phyloP scores from a whole-genome alignment of 345 rosid species.

The Zanthoxylum bungeanum region DNA sequence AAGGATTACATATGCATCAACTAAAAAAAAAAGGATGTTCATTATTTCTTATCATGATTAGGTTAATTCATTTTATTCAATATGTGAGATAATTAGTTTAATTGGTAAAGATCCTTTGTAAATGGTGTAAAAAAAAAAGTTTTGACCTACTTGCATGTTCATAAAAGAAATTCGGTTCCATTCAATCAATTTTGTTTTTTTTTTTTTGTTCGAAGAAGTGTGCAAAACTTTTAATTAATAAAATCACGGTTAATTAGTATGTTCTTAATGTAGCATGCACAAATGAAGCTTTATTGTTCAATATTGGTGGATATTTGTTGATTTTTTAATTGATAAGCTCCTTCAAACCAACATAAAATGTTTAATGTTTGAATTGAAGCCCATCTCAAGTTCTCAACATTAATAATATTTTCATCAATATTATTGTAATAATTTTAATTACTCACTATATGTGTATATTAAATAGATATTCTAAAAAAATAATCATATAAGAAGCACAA shows the following conservation, averaged over 20 bases:
- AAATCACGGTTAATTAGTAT: neutral
- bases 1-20: neutral
- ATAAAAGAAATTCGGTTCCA: neutral
- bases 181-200: no score
- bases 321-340: neutral
- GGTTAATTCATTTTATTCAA: neutral
- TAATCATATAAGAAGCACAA: neutral
- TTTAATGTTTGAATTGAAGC: neutral
- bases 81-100: neutral
- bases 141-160: neutral
- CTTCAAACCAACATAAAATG: neutral
- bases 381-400: no score
- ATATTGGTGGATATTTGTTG: no score
- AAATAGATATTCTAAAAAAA: neutral
- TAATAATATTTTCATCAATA: no score
- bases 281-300: no score
- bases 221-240: neutral
- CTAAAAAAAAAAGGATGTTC: neutral
- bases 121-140: neutral
- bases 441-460: neutral
- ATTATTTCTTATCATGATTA: neutral
- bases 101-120: neutral
- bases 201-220: no score
- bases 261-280: neutral
- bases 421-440: no score